Percentiles rank a stretch among this genome's conserved stretches.
phyloP scores from a whole-genome alignment of 306 rosid genomes.

The Dalbergia oliveri region DNA sequence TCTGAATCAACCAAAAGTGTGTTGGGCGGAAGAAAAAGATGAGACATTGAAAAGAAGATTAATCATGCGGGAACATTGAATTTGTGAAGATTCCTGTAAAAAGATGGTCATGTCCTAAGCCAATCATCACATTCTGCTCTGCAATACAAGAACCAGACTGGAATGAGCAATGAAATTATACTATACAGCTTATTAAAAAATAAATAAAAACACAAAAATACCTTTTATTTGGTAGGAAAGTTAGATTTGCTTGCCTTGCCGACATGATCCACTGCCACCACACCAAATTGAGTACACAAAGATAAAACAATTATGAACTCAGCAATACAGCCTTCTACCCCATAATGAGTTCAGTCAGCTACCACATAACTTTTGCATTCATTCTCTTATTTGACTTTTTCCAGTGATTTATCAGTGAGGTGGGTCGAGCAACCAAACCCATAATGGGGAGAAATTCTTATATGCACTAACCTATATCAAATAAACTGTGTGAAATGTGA shows the following conservation, averaged over 20 bases:
- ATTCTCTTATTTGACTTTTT: slow-evolving; percentile 40
- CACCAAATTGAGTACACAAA: slow-evolving; percentile 59
- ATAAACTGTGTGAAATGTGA: not conserved
- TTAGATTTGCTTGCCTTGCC: slow-evolving; percentile 70
- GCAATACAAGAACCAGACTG: slow-evolving; percentile 63
- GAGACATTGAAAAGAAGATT: slow-evolving; percentile 57
- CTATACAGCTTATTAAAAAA: slow-evolving; percentile 48
- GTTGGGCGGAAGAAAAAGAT: slow-evolving; percentile 51
- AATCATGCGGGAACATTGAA: slow-evolving; percentile 68
- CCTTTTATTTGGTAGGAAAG: slow-evolving; percentile 69
- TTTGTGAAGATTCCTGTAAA: slow-evolving; percentile 73
- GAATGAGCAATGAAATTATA: slow-evolving; percentile 62
- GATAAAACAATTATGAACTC: slow-evolving; percentile 48
- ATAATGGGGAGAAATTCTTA: not conserved
- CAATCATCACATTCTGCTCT: slow-evolving; percentile 77
- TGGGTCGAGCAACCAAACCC: slow-evolving; percentile 27
- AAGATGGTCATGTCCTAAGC: slow-evolving; percentile 64
- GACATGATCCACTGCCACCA: slow-evolving; percentile 66
- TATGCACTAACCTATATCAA: not conserved
- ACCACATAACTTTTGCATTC: slow-evolving; percentile 35
- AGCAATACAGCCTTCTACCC: slow-evolving; percentile 42
- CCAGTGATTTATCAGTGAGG: slow-evolving; percentile 3
- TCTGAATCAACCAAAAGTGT: slow-evolving; percentile 53
- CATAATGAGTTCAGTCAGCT: slow-evolving; percentile 19
- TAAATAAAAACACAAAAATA: slow-evolving; percentile 22